Percentiles rank a stretch among this genome's conserved stretches.
Evolutionary conservation across 306 rosid genomes (phyloP).

Genomic region (Luffa aegyptiaca): DNA sequence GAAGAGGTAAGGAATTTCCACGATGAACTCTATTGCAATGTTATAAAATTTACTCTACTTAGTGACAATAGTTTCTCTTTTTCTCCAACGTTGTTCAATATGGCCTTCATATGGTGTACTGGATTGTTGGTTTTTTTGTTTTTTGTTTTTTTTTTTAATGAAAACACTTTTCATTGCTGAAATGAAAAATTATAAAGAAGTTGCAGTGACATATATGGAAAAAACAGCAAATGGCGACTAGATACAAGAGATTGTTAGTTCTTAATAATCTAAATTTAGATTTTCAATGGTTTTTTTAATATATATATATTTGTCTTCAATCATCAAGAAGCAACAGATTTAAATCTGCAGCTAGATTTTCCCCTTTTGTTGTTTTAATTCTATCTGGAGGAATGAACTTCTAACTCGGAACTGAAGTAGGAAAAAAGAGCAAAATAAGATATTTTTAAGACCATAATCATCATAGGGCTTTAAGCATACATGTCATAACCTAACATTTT

Average conservation of each 20-base stretch:
- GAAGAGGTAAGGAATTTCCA: constrained; percentile 44
- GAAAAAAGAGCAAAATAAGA: not conserved
- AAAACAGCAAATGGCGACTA: not conserved
- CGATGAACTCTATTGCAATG: not conserved
- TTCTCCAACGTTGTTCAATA: not conserved
- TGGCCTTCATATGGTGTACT: not conserved
- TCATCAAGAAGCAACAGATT: not conserved
- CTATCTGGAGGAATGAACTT: not conserved
- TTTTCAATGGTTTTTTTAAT: not conserved
- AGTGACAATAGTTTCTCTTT: not conserved
- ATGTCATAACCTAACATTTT: not conserved
- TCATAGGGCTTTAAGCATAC: not conserved
- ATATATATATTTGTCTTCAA: not conserved
- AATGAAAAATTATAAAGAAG: not conserved
- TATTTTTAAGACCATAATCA: not conserved
- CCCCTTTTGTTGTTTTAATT: not conserved
- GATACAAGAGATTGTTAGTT: not conserved
- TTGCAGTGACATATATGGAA: not conserved
- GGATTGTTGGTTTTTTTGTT: not conserved
- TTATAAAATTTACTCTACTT: not conserved
- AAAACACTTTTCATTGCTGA: not conserved
- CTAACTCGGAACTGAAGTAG: not conserved
- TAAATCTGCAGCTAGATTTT: not conserved
- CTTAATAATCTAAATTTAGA: not conserved
- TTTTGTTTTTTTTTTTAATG: not conserved